Base-by-base conservation (phyloP, 2,329 filamentous ascomycete species). In the Botrytis byssoidea region DNA sequence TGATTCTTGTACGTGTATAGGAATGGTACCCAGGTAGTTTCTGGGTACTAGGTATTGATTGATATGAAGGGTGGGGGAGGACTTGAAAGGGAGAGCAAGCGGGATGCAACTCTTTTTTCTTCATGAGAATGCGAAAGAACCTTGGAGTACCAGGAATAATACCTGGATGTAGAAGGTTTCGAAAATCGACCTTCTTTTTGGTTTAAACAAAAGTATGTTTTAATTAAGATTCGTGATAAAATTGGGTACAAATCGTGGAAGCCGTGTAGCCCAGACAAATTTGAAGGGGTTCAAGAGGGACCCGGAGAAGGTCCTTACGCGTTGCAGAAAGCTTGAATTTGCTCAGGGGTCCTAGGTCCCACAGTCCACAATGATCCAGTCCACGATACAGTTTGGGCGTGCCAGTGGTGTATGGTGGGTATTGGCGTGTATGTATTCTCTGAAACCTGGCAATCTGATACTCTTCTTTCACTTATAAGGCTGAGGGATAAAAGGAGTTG, bases 311-410 rank as follows among this genome's bases (percentile, higher is more conserved):
- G 42, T 32, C 68, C 68, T 70, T 48, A 48, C 42, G 42, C 29
- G 57, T 71, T 48, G 57, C 57, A 71, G 66, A 71, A 71, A 71
- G 69, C 69, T 71, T 71, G 59, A 63, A 71, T 63, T 55, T 32
- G 65, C 65, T 48, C 65, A 51, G 65, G 65, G 51, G 51, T 55
- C 51, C 51, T n/a, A 55, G 51, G 51, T 55, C n/a, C n/a, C 51
- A 55, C 51, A 29, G 51, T 55, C 8, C 25, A 29, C 25, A 55
- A 55, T 55, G n/a, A 61, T 40, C 59, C 22, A 61, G 35, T 40
- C 46, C 60, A 64, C 60, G 40, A n/a, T 40, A 29, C 7, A 55
- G 6, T 55, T 55, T 55, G 25, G 51, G 51, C 48, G 51, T 29
- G 25, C 25, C 6, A n/a, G n/a, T 55, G 51, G n/a, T 55, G 51